Evolutionary conservation across 208 protist species (phyloP), one percentile per base, ranked within the genome.

Genomic region (Herpetomonas samuelpessoai): DNA sequence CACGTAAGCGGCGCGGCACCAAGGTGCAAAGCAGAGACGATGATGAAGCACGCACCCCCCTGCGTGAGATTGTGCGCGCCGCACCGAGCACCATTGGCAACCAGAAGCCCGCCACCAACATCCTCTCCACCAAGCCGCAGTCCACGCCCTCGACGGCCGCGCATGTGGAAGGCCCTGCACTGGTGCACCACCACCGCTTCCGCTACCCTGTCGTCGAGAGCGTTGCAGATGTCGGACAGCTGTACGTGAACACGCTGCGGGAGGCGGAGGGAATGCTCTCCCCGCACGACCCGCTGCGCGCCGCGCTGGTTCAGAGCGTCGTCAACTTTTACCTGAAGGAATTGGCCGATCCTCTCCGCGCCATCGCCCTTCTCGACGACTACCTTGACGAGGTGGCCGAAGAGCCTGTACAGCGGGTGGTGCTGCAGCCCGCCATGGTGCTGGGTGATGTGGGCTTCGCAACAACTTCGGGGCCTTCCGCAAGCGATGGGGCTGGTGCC

Each of bases 201-300:
- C 77, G 69, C 21, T 96, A 92, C 57, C 89, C 89, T 1, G 27
- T 62, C 18, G 76, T 96, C 2, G 52, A 53, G 50, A 73, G 49
- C 63, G 54, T 57, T 19, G 58, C 70, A 1, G 89, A 96, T 52
- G 74, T 96, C 21, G 65, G 72, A 10, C 56, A 65, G 41, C 68
- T 96, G 12, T 96, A 92, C 65, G 35, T 51, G 22, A 75, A 64
- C 47, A 72, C 69, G 14, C 59, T 96, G 3, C 60, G 80, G 16
- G 86, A 93, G 14, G 74, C 84, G 1, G 80, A 91, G 55, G 27
- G 84, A n/a, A 41, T 79, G 26, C 74, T 96, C 46, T 88, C 76
- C 18, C 77, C 86, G n/a, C 86, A 93, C 39, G 89, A 96, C 48
- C 89, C 89, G 1, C 65, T 93, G 29, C 82, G 78, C 47, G 89